A percentile compares a stretch with the other conserved stretches of the same genome.
Evolutionary conservation across 352 stramenopile genomes (phyloP).

Genomic region (Pythium rhizo-oryzae): DNA sequence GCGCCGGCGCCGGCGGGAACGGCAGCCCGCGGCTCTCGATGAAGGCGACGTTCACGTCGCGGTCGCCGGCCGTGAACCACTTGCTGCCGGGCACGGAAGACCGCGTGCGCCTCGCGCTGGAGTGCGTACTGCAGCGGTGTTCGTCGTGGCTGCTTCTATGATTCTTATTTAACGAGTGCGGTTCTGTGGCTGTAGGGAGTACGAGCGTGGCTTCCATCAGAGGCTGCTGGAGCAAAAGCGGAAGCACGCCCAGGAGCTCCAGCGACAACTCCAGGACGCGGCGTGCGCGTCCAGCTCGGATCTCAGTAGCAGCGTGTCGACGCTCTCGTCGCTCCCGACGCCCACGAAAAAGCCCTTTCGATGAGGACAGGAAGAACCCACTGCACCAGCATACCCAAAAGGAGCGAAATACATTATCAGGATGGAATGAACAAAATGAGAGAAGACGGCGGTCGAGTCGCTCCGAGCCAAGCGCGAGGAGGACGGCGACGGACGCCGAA

Average conservation of each 20-base stretch:
- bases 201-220: slow-evolving; percentile 28
- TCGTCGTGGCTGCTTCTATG: background rate
- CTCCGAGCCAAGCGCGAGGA: no score
- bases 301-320: slow-evolving; percentile 20
- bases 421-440: background rate
- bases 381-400: background rate
- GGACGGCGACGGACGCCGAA: no score
- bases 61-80: slow-evolving; percentile 65
- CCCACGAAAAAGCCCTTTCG: slow-evolving; percentile 1
- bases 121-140: slow-evolving; percentile 30
- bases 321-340: slow-evolving; percentile 2
- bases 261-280: background rate
- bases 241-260: background rate
- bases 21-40: slow-evolving; percentile 57
- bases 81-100: slow-evolving; percentile 62
- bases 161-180: background rate
- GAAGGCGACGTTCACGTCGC: slow-evolving; percentile 60
- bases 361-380: background rate
- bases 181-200: slow-evolving; percentile 16
- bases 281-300: slow-evolving; percentile 15
- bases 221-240: slow-evolving; percentile 10
- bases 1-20: background rate
- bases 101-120: slow-evolving; percentile 53
- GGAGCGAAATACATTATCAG: background rate
- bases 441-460: background rate